Evolutionary conservation across 768 basidiomycete genomes (phyloP), one percentile per base, ranked within the genome.

Genomic region (Kwoniella mangroviensis): DNA sequence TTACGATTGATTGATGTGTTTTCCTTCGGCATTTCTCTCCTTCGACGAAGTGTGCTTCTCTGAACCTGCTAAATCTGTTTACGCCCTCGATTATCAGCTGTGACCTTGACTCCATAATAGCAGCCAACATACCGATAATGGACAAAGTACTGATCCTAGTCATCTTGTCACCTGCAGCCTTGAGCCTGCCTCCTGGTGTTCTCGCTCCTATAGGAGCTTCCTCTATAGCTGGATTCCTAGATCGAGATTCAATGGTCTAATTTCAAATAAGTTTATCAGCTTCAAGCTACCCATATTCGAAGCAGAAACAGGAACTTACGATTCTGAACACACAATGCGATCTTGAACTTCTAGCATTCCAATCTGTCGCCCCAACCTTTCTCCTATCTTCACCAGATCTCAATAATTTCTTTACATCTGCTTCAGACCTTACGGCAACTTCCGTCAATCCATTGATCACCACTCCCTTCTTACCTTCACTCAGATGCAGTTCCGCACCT

Each of bases 41-140:
- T 95, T 96, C 82, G 95, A 93, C 0, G 91, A 92, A 0, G 95
- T 98, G 0, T 95, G 96, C 80, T 91, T 93, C 81, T 99, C 97
- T 0, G 94, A 96, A 3, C 97, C 97, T 60, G 97, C 97, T 12
- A 99, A 86, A 86, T 99, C 77, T 79, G 59, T 13, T 19, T 34
- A 19, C 10, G 2, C 22, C 17, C 5, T 17, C 6, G 15, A 22
- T 53, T 7, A 54, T 74, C 69, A 73, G 74, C 65, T 54, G 43
- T 17, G 15, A 13, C 43, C 45, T 22, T 21, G 24, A 26, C 58
- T 55, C 17, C 2, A 17, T 26, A n/a, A 57, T 3, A 11, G 17
- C 19, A 49, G 51, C 58, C 41, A 34, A 61, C 73, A 69, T 54
- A 79, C 77, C 79, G 49, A 80, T 80, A 63, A 80, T 80, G 2